Evolutionary conservation across 768 basidiomycete genomes (phyloP).

Genomic region (Amanita rubescens): DNA sequence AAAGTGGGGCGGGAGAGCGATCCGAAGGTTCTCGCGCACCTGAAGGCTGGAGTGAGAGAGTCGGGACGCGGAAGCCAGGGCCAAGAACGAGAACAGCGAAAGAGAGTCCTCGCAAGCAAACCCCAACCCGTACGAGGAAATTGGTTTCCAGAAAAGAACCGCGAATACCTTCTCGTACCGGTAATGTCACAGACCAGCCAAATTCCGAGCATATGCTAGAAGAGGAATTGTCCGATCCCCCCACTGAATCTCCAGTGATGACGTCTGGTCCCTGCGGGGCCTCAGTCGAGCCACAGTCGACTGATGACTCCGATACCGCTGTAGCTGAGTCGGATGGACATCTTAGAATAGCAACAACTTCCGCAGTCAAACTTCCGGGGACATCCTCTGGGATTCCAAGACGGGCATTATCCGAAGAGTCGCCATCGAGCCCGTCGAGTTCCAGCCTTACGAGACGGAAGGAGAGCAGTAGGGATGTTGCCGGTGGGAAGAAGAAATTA

Average conservation of each 20-base stretch:
- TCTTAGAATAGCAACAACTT: neutral
- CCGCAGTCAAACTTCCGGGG: too few species aligned
- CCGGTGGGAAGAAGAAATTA: neutral
- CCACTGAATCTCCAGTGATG: too few species aligned
- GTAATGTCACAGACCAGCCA: neutral
- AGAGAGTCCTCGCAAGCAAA: neutral
- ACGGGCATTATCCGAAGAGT: too few species aligned
- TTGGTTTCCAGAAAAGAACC: neutral
- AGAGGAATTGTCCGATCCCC: neutral
- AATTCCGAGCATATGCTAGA: neutral
- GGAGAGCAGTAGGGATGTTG: neutral
- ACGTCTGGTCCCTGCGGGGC: neutral
- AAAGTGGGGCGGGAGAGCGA: too few species aligned
- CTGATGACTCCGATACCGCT: neutral
- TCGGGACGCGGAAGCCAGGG: neutral
- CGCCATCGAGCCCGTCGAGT: neutral
- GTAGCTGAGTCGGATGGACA: neutral
- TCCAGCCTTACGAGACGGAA: too few species aligned
- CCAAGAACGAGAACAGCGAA: neutral
- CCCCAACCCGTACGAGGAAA: neutral
- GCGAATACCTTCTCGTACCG: neutral
- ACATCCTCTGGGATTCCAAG: neutral
- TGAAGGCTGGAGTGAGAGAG: neutral
- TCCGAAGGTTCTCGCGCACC: neutral
- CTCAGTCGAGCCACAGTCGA: neutral